Evolutionary conservation across 2,329 filamentous ascomycete species (phyloP), one percentile per base, ranked within the genome.

Genomic region (Penicillium frequentans): DNA sequence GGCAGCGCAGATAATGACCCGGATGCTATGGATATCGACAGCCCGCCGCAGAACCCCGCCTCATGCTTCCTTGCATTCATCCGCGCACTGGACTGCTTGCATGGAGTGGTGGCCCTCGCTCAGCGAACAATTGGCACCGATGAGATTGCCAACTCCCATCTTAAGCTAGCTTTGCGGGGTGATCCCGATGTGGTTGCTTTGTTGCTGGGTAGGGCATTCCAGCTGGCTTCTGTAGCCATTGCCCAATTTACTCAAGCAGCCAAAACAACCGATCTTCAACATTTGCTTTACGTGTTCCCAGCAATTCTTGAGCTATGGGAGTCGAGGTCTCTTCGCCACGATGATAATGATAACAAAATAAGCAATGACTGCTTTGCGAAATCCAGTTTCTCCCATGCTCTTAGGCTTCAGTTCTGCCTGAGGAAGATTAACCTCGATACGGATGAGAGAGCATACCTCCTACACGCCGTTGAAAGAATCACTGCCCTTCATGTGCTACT

Each of bases 401-500:
- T 77, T 31, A 65, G 71, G 48, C 65, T 77, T 31, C 66, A 71
- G 43, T 60, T 65, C 35, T 71, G 64, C 43, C 58, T 71, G 4
- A 64, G 66, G 13, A 65, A 60, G 14, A 59, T 64, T 48, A 64
- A 64, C 23, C 63, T 70, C 13, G 68, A 72, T 27, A 71, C 68
- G 9, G 70, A 70, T 47, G 71, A 74, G 47, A 68, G 63, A 42
- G 59, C 63, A 19, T 68, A 68, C 29, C 66, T 75, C 2, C 56
- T 72, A 14, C 68, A 70, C 53, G 64, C 69, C 9, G 58, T 77
- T 48, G 75, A 77, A 58, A 69, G 72, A 45, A 61, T 74, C 10
- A 69, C 75, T 54, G 75, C 72, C 10, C 66, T 77, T 33, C 75
- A 78, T 65, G 70, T 77, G n/a, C 64, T 78, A 1, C 66, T 78